These are phyloP conservation scores for Pueraria montana DNA, from an alignment of 306 rosid genomes.

Conservation along the genomic window DNA sequence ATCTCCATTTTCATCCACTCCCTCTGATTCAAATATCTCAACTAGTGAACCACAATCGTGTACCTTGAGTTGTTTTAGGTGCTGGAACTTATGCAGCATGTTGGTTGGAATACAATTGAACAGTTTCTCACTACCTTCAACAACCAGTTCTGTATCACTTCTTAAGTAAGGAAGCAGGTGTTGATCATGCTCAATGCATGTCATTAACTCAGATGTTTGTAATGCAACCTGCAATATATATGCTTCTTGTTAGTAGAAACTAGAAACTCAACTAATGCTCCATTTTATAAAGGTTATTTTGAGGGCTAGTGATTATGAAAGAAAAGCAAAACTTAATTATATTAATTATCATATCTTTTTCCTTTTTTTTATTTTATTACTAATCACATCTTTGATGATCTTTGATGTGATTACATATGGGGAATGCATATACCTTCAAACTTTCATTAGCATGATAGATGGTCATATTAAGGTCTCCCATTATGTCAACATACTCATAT, in stretches of 20 bases:
- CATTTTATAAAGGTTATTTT: background rate
- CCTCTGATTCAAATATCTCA: slow-evolving; percentile 48
- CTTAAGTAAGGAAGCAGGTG: background rate
- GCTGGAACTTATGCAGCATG: slow-evolving; percentile 11
- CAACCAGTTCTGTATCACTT: slow-evolving; percentile 9
- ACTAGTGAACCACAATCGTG: slow-evolving; percentile 38
- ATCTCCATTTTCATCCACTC: slow-evolving; percentile 11
- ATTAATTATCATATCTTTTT: background rate
- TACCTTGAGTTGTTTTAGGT: slow-evolving; percentile 45
- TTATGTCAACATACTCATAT: background rate
- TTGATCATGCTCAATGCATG: background rate
- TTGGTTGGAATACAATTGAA: slow-evolving; percentile 2
- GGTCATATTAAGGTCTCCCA: background rate
- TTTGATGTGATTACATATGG: slow-evolving; percentile 1
- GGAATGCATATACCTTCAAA: background rate
- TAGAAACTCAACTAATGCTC: background rate
- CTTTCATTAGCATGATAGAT: background rate
- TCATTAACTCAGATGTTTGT: background rate
- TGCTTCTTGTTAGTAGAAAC: background rate
- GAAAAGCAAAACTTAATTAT: background rate
- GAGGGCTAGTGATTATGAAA: background rate
- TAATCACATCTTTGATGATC: background rate
- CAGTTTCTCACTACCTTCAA: background rate
- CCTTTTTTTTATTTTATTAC: background rate
- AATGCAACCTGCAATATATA: background rate